Percentiles rank a stretch among this genome's conserved stretches.
Conservation (phyloP, 345 rosid genomes). For the Melastoma malabathricum region DNA sequence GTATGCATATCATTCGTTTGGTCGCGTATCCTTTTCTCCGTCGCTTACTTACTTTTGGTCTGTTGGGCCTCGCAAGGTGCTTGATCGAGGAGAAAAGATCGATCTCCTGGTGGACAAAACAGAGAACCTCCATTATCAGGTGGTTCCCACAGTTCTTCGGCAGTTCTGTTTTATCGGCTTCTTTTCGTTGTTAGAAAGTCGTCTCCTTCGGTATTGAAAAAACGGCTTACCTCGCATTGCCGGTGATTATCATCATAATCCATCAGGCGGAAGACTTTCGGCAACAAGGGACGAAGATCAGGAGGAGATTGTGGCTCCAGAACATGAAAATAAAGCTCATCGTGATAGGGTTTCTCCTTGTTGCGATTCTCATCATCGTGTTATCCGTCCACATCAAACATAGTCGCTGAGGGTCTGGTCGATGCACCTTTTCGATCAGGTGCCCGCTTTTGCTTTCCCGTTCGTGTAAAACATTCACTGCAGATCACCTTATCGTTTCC, state of each 20-base stretch:
- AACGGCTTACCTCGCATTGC: not conserved
- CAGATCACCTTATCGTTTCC: too few relatives aligned
- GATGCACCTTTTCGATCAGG: too few relatives aligned
- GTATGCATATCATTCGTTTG: not conserved
- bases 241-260: not conserved
- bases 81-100: constrained; percentile 75
- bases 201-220: not conserved
- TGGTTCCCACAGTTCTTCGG: constrained; percentile 7
- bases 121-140: constrained; percentile 73
- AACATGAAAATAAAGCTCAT: constrained; percentile 68
- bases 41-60: not conserved
- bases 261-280: constrained; percentile 67
- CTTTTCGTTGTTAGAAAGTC: not conserved
- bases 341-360: constrained; percentile 39
- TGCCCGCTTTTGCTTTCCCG: too few relatives aligned
- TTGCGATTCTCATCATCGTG: constrained; percentile 46
- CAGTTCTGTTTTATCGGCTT: not conserved
- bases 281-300: constrained; percentile 51
- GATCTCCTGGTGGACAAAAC: constrained; percentile 71
- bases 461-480: too few relatives aligned
- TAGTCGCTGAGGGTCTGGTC: constrained; percentile 18
- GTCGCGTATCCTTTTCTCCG: not conserved
- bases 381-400: constrained; percentile 28
- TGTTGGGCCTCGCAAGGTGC: constrained; percentile 26
- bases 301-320: constrained; percentile 67